phyloP scores from a whole-genome alignment of 768 basidiomycete species.

The Nidularia sp. region DNA sequence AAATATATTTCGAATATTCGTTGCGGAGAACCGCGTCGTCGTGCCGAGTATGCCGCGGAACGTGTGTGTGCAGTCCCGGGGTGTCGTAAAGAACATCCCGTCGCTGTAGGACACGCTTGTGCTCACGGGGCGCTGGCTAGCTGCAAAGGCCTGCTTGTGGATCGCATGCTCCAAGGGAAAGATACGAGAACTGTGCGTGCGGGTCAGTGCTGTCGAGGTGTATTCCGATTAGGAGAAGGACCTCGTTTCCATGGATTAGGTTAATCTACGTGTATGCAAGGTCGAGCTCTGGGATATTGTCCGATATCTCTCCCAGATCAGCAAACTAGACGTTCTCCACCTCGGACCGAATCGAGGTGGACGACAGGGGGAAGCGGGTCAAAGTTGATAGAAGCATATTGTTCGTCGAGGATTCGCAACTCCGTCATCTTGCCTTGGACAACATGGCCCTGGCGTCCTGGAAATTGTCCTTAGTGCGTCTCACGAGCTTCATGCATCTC shows the following conservation, averaged over 20 bases:
- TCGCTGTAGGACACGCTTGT: slow-evolving; percentile 59
- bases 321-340: slow-evolving; percentile 19
- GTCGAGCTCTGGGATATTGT: slow-evolving; percentile 30
- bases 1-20: slow-evolving; percentile 45
- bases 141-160: slow-evolving; percentile 56
- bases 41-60: slow-evolving; percentile 45
- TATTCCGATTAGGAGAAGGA: slow-evolving; percentile 23
- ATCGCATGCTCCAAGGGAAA: slow-evolving; percentile 46
- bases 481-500: slow-evolving; percentile 2
- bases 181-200: slow-evolving; percentile 36
- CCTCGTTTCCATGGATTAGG: slow-evolving; percentile 36
- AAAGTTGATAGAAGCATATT: neutral
- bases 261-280: slow-evolving; percentile 30
- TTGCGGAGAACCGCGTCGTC: slow-evolving; percentile 31
- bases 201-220: slow-evolving; percentile 11
- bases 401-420: neutral
- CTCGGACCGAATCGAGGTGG: slow-evolving; percentile 21
- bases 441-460: neutral
- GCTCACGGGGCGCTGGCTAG: slow-evolving; percentile 41
- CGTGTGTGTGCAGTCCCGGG: slow-evolving; percentile 64
- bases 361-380: neutral
- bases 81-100: slow-evolving; percentile 44
- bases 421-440: neutral
- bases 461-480: neutral
- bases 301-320: slow-evolving; percentile 24